These are phyloP conservation scores for Globisporangium echinulatum DNA, from an alignment of 352 stramenopile genomes.

Conservation along the genomic window DNA sequence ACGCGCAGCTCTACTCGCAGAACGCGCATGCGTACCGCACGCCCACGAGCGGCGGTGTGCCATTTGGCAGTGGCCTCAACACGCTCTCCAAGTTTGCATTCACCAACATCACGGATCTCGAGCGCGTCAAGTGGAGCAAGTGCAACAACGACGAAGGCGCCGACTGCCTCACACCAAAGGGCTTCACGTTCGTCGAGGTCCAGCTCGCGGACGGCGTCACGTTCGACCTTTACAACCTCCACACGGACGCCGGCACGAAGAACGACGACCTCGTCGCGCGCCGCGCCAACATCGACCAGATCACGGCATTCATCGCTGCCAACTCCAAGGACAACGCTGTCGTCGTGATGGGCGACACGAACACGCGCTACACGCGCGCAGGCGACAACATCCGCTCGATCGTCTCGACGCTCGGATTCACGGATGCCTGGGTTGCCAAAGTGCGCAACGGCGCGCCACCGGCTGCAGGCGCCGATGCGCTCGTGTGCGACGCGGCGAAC, in stretches of 20 bases:
- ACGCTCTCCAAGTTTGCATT: constrained; percentile 38
- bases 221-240: constrained; percentile 47
- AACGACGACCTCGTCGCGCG: constrained; percentile 26
- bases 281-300: constrained; percentile 32
- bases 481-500: constrained; percentile 26
- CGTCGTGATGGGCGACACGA: constrained; percentile 50
- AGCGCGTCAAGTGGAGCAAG: constrained; percentile 36
- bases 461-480: constrained; percentile 23
- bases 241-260: constrained; percentile 30
- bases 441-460: constrained; percentile 27
- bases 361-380: constrained; percentile 42
- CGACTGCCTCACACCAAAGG: constrained; percentile 54
- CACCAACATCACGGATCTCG: constrained; percentile 23
- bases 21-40: constrained; percentile 37
- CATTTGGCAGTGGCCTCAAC: constrained; percentile 40
- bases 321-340: constrained; percentile 41
- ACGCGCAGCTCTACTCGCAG: constrained; percentile 31
- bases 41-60: constrained; percentile 36
- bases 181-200: constrained; percentile 38
- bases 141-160: constrained; percentile 39
- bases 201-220: constrained; percentile 33
- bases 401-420: constrained; percentile 20
- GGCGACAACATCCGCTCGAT: constrained; percentile 34
- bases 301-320: constrained; percentile 32
- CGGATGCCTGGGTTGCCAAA: constrained; percentile 40